Evolutionary conservation across 2,329 filamentous ascomycete genomes (phyloP), one percentile per base, ranked within the genome.

Genomic region (Kalaharituber pfeilii): DNA sequence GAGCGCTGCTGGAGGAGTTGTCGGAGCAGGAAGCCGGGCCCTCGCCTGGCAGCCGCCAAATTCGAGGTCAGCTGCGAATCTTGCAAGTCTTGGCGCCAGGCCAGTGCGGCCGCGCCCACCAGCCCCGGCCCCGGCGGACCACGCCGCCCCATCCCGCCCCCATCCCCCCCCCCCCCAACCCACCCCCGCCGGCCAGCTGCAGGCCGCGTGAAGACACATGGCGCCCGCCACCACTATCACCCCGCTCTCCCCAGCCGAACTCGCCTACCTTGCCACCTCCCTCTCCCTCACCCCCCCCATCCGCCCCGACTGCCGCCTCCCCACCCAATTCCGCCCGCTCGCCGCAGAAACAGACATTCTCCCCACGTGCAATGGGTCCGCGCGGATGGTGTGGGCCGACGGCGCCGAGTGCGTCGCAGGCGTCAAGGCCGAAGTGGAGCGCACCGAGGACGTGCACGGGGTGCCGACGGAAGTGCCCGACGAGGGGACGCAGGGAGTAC

Each of bases 351-450:
- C 84, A 53, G 84, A 86, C 55, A 85, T 96, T 54, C 76, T 98
- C 0, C 88, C 91, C 0, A 81, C 82, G 49, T 83, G 89, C 15
- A 94, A 96, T 66, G 91, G 91, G 57, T 93, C 85, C 69, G 89
- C 91, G 56, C 80, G 93, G 29, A 83, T 98, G 49, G 94, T 89
- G 62, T 93, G 96, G 67, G 81, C 87, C 2, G 91, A 98, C 67
- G 91, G 91, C 51, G 94, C 87, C 1, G 91, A 98, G 69, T 91
- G 91, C 5, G 82, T 98, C 57, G 91, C 95, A 5, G 91, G 91
- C 47, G 82, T 95, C 57, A 98, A 96, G 71, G 87, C 86, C 0
- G 89, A 96, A 70, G 85, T 96, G 3, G 24, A 15, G 13, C 42
- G 18, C 42, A 47, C 42, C 5, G 42, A 59, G 58, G 65, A 65